Conservation (phyloP, 1,284 basidiomycete genomes). For the Sanghuangporus baumii region DNA sequence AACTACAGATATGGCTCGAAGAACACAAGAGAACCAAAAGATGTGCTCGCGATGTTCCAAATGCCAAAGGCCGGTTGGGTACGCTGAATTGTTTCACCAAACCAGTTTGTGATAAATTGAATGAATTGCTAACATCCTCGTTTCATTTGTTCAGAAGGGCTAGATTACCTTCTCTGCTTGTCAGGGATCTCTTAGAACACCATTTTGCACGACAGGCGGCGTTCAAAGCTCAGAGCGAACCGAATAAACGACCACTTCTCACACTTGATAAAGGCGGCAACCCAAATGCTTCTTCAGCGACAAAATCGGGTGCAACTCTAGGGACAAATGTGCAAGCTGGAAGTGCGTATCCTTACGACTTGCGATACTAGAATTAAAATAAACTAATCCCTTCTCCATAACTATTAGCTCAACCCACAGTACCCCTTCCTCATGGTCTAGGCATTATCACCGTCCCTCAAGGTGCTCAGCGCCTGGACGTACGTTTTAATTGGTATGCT, state of each 20-base stretch:
- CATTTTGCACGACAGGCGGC: too few relatives aligned
- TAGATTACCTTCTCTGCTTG: too few relatives aligned
- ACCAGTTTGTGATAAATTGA: neutral
- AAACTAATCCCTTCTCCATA: neutral
- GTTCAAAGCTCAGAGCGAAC: too few relatives aligned
- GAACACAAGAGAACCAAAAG: neutral
- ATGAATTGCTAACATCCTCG: too few relatives aligned
- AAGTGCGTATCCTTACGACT: neutral
- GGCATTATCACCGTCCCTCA: neutral
- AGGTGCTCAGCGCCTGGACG: neutral
- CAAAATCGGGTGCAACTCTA: too few relatives aligned
- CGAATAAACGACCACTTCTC: too few relatives aligned
- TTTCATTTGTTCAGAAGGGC: too few relatives aligned
- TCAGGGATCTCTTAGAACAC: too few relatives aligned
- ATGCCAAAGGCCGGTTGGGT: neutral
- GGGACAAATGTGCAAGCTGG: too few relatives aligned
- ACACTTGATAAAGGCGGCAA: too few relatives aligned
- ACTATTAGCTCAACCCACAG: neutral
- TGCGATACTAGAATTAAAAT: neutral
- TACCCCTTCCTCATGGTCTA: neutral
- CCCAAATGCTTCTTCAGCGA: too few relatives aligned
- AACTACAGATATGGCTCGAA: neutral
- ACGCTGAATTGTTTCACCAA: neutral
- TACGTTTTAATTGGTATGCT: constrained; percentile 4
- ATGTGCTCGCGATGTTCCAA: neutral